Percentiles rank a stretch among this genome's conserved stretches.
These are phyloP conservation scores for Xylaria intraflava DNA, from an alignment of 495 filamentous ascomycete genomes.

Conservation along the genomic window DNA sequence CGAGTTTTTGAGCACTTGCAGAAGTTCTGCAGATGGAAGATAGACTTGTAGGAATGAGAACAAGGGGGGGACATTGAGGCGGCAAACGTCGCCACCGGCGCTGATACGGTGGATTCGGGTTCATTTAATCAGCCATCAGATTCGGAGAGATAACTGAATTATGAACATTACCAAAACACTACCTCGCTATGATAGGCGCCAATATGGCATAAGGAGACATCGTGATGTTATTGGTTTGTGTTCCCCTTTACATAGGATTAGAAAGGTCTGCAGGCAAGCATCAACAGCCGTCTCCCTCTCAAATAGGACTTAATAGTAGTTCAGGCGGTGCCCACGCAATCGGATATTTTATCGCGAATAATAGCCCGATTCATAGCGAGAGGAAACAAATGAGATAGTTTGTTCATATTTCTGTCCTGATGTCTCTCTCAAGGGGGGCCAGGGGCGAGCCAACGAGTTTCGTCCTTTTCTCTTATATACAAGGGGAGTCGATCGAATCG, in stretches of 20 bases:
- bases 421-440: background rate
- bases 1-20: background rate
- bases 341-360: no score
- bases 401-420: background rate
- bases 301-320: no score
- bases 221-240: no score
- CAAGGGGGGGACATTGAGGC: no score
- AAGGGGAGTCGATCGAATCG: background rate
- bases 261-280: no score
- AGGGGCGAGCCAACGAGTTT: background rate
- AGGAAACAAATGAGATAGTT: background rate
- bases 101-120: background rate
- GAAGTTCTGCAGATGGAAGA: background rate
- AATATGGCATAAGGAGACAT: background rate
- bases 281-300: no score
- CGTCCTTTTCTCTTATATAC: constrained; percentile 25
- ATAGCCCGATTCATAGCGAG: background rate
- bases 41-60: background rate
- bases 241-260: no score
- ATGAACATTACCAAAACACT: background rate
- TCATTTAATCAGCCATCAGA: background rate
- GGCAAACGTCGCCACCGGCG: background rate
- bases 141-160: constrained; percentile 2
- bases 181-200: background rate
- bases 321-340: no score